Evolutionary conservation across 1,284 basidiomycete species (phyloP).

Genomic region (Cryptococcus depauperatus): DNA sequence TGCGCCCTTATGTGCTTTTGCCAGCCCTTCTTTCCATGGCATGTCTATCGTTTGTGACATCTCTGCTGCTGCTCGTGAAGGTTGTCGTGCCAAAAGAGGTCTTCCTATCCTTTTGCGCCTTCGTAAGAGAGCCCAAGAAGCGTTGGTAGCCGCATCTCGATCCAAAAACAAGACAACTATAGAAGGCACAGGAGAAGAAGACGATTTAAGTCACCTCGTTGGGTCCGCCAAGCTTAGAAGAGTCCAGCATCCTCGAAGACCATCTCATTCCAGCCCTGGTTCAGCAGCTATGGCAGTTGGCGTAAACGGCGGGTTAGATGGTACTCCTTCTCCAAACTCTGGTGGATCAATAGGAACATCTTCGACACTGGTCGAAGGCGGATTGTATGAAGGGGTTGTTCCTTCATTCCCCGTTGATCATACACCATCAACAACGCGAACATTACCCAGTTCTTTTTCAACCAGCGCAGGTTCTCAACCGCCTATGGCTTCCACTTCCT

Average conservation of each 20-base stretch:
- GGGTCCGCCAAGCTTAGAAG: slow-evolving; percentile 24
- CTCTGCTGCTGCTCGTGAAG: slow-evolving; percentile 32
- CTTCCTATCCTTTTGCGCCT: slow-evolving; percentile 36
- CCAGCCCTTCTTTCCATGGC: slow-evolving; percentile 35
- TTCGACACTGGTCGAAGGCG: slow-evolving; percentile 14
- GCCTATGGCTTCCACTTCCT: not conserved
- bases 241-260: slow-evolving; percentile 10
- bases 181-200: slow-evolving; percentile 18
- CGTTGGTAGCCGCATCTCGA: slow-evolving; percentile 16
- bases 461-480: not conserved
- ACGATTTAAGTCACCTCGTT: slow-evolving; percentile 34
- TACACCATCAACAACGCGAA: not conserved
- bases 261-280: slow-evolving; percentile 7
- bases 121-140: slow-evolving; percentile 31
- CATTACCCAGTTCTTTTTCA: not conserved
- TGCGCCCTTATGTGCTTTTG: slow-evolving; percentile 40
- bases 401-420: slow-evolving; percentile 15
- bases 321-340: slow-evolving; percentile 12
- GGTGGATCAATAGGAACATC: slow-evolving; percentile 13
- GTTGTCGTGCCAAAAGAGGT: slow-evolving; percentile 41
- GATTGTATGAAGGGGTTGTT: slow-evolving; percentile 15
- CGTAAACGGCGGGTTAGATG: not conserved
- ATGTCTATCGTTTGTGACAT: slow-evolving; percentile 42
- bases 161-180: slow-evolving; percentile 2
- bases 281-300: not conserved